A percentile compares a stretch with the other conserved stretches of the same genome.
Evolutionary conservation across 2,329 filamentous ascomycete species (phyloP).

Genomic region (Colletotrichum noveboracense): DNA sequence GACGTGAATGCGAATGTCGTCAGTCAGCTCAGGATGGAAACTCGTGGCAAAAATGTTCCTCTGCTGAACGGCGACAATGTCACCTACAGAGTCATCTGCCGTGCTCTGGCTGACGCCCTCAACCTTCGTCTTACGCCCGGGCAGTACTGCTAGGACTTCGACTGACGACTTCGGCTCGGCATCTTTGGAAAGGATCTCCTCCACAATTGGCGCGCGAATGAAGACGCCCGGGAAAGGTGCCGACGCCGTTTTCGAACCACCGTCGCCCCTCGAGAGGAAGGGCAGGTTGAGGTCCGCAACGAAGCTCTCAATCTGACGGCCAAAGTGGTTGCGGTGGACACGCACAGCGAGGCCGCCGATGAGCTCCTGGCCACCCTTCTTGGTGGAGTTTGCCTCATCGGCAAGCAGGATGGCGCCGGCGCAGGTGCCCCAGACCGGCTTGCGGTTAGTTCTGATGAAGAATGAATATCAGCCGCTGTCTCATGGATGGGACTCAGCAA

Average conservation of each 20-base stretch:
- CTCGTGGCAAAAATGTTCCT: constrained; percentile 93
- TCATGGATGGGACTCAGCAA: neutral
- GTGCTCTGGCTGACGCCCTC: constrained; percentile 40
- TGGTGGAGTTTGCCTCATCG: constrained; percentile 85
- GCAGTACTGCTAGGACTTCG: constrained; percentile 57
- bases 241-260: constrained; percentile 14
- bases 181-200: constrained; percentile 68
- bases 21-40: constrained; percentile 93
- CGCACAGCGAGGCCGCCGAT: constrained; percentile 91
- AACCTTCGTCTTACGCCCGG: constrained; percentile 43
- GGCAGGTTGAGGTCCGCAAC: constrained; percentile 75
- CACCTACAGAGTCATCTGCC: constrained; percentile 55
- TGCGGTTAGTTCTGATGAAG: constrained; percentile 67
- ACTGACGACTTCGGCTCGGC: constrained; percentile 38
- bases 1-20: constrained; percentile 84
- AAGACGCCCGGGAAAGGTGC: constrained; percentile 83
- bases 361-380: constrained; percentile 89
- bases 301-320: constrained; percentile 91
- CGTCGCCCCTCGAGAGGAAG: constrained; percentile 59
- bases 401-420: constrained; percentile 92
- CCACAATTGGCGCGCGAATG: constrained; percentile 92
- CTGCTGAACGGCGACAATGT: constrained; percentile 88
- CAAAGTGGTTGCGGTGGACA: constrained; percentile 94
- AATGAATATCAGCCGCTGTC: neutral
- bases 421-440: constrained; percentile 94